A percentile compares a stretch with the other conserved stretches of the same genome.
phyloP scores from a whole-genome alignment of 176 grass and related monocot genomes.

The Carex littledalei region DNA sequence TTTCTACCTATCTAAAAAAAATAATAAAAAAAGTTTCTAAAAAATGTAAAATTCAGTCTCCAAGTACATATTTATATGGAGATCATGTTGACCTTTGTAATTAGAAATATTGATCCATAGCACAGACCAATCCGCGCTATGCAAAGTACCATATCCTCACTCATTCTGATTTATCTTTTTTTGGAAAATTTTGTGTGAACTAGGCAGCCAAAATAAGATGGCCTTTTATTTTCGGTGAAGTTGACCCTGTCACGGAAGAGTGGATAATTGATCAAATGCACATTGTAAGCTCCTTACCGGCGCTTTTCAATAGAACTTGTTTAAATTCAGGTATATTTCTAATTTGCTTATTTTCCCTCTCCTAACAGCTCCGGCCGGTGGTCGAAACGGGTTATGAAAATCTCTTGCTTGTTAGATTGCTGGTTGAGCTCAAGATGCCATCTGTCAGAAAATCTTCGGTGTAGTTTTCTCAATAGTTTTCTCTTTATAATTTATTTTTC shows the following conservation, averaged over 20 bases:
- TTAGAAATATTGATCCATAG: no score
- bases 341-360: background rate
- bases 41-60: no score
- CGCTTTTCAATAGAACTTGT: background rate
- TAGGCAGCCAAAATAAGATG: slow-evolving; percentile 89
- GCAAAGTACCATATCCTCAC: no score
- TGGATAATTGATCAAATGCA: slow-evolving; percentile 94
- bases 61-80: no score
- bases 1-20: no score
- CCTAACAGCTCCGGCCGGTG: slow-evolving; percentile 76
- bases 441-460: slow-evolving; percentile 69
- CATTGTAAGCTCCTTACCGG: slow-evolving; percentile 35
- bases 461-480: background rate
- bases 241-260: slow-evolving; percentile 45
- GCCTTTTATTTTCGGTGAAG: slow-evolving; percentile 57
- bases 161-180: background rate
- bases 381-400: slow-evolving; percentile 96
- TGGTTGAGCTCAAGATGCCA: slow-evolving; percentile 60
- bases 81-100: no score
- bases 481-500: background rate
- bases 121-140: no score
- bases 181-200: background rate
- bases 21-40: no score
- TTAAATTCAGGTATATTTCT: background rate
- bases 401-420: slow-evolving; percentile 88